phyloP scores from a whole-genome alignment of 805 yeast genomes.

The Diddensiella transvaalensis region DNA sequence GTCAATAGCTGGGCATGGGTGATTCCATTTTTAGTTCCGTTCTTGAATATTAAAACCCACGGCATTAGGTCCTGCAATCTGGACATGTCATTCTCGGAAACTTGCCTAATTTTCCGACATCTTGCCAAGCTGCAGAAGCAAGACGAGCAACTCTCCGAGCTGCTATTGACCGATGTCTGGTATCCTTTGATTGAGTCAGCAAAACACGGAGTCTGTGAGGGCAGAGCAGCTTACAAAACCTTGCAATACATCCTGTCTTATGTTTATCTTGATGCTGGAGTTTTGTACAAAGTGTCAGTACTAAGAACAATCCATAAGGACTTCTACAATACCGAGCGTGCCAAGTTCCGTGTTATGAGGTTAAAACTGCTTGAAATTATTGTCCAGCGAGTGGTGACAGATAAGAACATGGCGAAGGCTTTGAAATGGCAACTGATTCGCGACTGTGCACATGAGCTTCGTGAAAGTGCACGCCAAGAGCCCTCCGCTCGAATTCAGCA shows the following conservation, averaged over 20 bases:
- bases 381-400: slow-evolving; percentile 1
- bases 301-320: slow-evolving; percentile 7
- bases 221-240: slow-evolving; percentile 13
- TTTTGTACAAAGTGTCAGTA: slow-evolving; percentile 4
- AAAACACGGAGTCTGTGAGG: not conserved
- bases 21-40: slow-evolving; percentile 14
- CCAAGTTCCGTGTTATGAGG: slow-evolving; percentile 6
- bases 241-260: slow-evolving; percentile 4
- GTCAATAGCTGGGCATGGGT: slow-evolving; percentile 15
- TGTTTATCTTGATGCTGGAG: not conserved
- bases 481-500: not conserved
- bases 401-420: not conserved
- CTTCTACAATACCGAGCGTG: slow-evolving; percentile 1
- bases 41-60: slow-evolving; percentile 5
- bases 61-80: not conserved
- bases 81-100: slow-evolving; percentile 17
- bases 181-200: slow-evolving; percentile 21
- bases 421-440: not conserved
- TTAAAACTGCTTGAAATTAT: slow-evolving; percentile 7
- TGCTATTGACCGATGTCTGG: slow-evolving; percentile 23
- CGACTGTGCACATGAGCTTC: slow-evolving; percentile 1
- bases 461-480: slow-evolving; percentile 3
- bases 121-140: slow-evolving; percentile 6
- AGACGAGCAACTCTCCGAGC: slow-evolving; percentile 5
- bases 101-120: slow-evolving; percentile 7